Evolutionary conservation across 208 protist genomes (phyloP).

Genomic region (Dictyostelium gargantuum): DNA sequence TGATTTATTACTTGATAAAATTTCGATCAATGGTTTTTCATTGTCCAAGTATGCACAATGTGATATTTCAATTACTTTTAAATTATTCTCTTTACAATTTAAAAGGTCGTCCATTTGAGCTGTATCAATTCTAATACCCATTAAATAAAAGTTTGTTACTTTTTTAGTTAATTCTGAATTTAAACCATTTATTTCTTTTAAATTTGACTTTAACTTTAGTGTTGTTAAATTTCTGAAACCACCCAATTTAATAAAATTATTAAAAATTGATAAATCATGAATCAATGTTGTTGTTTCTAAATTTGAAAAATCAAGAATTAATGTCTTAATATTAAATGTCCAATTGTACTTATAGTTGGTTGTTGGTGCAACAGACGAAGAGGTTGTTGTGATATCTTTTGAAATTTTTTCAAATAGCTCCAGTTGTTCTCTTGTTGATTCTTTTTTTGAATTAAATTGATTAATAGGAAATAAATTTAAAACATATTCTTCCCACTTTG

Average conservation of each 20-base stretch:
- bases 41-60: neutral
- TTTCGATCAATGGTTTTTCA: neutral
- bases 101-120: neutral
- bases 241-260: neutral
- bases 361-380: neutral
- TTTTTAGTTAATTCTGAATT: neutral
- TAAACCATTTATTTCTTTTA: neutral
- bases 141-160: neutral
- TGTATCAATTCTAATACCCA: neutral
- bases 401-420: too few relatives aligned
- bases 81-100: neutral
- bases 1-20: neutral
- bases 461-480: neutral
- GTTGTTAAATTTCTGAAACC: neutral
- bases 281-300: neutral
- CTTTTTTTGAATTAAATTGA: neutral
- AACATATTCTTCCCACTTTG: neutral
- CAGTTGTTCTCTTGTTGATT: neutral
- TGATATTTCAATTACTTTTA: neutral
- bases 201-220: neutral
- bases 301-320: neutral
- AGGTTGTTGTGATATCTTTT: neutral
- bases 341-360: neutral
- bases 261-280: neutral
- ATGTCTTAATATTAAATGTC: neutral